Evolutionary conservation across 2,329 filamentous ascomycete genomes (phyloP), one percentile per base, ranked within the genome.

Genomic region (Cladosporium velox): DNA sequence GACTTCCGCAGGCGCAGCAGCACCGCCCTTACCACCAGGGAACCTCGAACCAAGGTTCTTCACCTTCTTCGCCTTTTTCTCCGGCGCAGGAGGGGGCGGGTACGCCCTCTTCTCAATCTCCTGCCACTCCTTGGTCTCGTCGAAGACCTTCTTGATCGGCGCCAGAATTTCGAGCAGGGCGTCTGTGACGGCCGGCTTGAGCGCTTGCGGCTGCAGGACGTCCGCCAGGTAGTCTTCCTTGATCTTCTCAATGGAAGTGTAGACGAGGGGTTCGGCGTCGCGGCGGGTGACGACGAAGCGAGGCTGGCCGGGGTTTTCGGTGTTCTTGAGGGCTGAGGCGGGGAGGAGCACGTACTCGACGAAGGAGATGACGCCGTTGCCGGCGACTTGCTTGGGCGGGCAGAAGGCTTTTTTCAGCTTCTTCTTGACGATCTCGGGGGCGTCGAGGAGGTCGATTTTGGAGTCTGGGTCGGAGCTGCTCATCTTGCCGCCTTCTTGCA

Each of bases 401-500:
- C 91, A 91, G 69, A 90, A 87, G 0, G 94, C 93, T 79, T 97
- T 97, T 75, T 89, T 89, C 63, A 96, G 83, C 84, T 97, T 97
- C 83, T 90, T 92, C 71, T 85, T 82, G 15, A 98, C 90, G 1
- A 82, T 80, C 0, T 96, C 92, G 0, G 90, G 82, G 0, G 86
- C 71, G 75, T 98, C 95, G 21, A 98, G 86, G n/a, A 98, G 84
- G 75, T 98, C 95, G 70, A 98, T 96, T 81, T 97, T 97, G 75
- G 88, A 91, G 78, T 93, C 90, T 72, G 81, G 79, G 72, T 91
- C 90, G 67, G 80, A 83, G 28, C 28, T 28, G 28, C 28, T 28
- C 92, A 97, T 97, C 83, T 97, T 97, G 69, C 88, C 90, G 44
- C 92, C 89, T 70, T 86, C 83, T 69, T 77, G 75, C 12, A 98